phyloP scores from a whole-genome alignment of 331 rosid genomes.

The Stylosanthes scabra region DNA sequence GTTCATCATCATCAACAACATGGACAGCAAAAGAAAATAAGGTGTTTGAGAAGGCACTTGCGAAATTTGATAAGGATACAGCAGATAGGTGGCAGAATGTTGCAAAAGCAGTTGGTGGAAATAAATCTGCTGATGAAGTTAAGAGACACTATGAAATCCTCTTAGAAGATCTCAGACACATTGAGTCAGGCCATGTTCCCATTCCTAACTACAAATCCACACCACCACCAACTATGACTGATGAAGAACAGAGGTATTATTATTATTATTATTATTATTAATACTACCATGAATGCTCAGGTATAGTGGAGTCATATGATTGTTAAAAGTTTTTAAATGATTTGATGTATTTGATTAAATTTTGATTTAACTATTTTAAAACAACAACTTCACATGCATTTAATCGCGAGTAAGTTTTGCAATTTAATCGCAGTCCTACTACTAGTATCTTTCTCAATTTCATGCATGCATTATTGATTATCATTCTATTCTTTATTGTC shows the following conservation, averaged over 20 bases:
- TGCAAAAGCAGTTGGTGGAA: slow-evolving; percentile 68
- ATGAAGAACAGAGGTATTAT: slow-evolving; percentile 57
- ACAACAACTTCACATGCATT: too few species aligned
- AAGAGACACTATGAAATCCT: slow-evolving; percentile 74
- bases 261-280: too few species aligned
- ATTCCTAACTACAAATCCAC: slow-evolving; percentile 65
- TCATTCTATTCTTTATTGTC: neutral
- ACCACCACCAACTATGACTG: slow-evolving; percentile 37
- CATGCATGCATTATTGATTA: slow-evolving; percentile 41
- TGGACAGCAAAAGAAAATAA: slow-evolving; percentile 85
- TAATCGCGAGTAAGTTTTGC: too few species aligned
- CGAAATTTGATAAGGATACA: slow-evolving; percentile 67
- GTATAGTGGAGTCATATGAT: too few species aligned
- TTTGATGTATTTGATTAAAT: too few species aligned
- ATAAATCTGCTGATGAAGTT: slow-evolving; percentile 63
- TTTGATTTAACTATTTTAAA: too few species aligned
- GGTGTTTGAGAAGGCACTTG: slow-evolving; percentile 73
- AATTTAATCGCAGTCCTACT: too few species aligned
- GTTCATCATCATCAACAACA: slow-evolving; percentile 45
- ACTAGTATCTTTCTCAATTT: neutral
- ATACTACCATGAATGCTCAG: too few species aligned
- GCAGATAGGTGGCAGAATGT: slow-evolving; percentile 81
- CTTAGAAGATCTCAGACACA: slow-evolving; percentile 66
- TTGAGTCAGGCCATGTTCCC: slow-evolving; percentile 70
- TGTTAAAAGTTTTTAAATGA: too few species aligned